phyloP scores from a whole-genome alignment of 1,284 basidiomycete species.

The Chiua sp. region DNA sequence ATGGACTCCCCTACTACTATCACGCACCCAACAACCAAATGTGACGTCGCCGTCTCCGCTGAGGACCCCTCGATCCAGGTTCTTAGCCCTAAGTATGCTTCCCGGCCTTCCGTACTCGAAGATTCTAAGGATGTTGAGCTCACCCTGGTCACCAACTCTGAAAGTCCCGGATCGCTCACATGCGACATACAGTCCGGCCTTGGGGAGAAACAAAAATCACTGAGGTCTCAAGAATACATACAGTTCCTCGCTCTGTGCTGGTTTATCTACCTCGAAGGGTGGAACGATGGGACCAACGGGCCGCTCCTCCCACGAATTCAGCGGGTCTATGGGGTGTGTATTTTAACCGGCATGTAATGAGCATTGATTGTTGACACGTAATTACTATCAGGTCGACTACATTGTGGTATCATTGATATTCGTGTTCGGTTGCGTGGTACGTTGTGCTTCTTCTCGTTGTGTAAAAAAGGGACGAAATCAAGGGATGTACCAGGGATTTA shows the following conservation, averaged over 20 bases:
- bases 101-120: constrained; percentile 6
- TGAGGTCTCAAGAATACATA: constrained; percentile 23
- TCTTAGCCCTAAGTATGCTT: not conserved
- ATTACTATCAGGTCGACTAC: constrained; percentile 25
- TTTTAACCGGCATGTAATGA: not conserved
- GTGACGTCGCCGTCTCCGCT: not conserved
- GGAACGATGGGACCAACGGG: constrained; percentile 29
- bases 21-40: constrained; percentile 1
- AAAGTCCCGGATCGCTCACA: not conserved
- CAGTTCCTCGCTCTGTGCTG: constrained; percentile 28
- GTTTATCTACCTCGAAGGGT: constrained; percentile 28
- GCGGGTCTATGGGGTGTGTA: constrained; percentile 23
- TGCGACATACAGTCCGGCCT: not conserved
- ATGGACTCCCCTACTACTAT: constrained; percentile 10
- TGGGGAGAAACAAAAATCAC: constrained; percentile 2
- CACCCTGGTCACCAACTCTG: not conserved
- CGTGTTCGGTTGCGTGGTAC: constrained; percentile 32
- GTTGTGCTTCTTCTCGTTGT: constrained; percentile 3
- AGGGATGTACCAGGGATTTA: constrained; percentile 25
- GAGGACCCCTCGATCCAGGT: not conserved
- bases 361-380: not conserved
- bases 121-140: not conserved
- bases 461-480: not conserved
- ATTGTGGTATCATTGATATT: constrained; percentile 32
- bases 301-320: constrained; percentile 36